Conservation (phyloP, 768 basidiomycete genomes). For the Lactifluus subvellereus region DNA sequence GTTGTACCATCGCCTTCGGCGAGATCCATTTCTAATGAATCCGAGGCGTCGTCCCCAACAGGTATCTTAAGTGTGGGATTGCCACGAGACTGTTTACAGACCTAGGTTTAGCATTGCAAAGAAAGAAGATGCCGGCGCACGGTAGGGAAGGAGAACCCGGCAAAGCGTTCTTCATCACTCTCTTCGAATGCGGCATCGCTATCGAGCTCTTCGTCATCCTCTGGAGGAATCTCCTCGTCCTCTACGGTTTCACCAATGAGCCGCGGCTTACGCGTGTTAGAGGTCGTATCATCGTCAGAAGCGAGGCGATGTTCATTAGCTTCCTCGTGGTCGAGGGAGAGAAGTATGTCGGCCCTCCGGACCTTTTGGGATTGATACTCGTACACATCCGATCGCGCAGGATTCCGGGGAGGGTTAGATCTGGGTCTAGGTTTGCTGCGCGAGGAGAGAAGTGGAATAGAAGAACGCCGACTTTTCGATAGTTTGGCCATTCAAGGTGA, state of each 20-base stretch:
- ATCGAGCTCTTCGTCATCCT: constrained; percentile 82
- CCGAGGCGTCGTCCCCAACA: neutral
- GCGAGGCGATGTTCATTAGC: constrained; percentile 25
- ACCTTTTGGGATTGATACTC: constrained; percentile 51
- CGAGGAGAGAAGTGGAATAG: neutral
- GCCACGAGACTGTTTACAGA: constrained; percentile 2
- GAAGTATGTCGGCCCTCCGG: constrained; percentile 46
- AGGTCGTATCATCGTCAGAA: constrained; percentile 36
- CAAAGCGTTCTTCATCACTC: constrained; percentile 73
- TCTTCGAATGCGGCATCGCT: constrained; percentile 82
- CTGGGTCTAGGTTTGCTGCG: constrained; percentile 35
- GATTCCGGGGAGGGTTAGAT: constrained; percentile 26
- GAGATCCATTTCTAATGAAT: constrained; percentile 27
- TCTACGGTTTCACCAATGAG: constrained; percentile 39
- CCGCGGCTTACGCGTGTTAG: constrained; percentile 28
- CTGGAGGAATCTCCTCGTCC: constrained; percentile 37
- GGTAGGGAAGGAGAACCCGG: constrained; percentile 47
- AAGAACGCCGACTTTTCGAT: constrained; percentile 3
- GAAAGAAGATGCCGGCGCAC: constrained; percentile 23
- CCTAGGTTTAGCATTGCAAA: neutral
- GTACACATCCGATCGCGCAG: constrained; percentile 46
- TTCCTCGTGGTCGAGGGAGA: constrained; percentile 57
- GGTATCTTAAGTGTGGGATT: neutral
- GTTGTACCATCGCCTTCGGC: constrained; percentile 35
- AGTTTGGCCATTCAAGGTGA: neutral